Base-by-base conservation (phyloP, 1,284 basidiomycete genomes). In the Fistulinella staudtii region DNA sequence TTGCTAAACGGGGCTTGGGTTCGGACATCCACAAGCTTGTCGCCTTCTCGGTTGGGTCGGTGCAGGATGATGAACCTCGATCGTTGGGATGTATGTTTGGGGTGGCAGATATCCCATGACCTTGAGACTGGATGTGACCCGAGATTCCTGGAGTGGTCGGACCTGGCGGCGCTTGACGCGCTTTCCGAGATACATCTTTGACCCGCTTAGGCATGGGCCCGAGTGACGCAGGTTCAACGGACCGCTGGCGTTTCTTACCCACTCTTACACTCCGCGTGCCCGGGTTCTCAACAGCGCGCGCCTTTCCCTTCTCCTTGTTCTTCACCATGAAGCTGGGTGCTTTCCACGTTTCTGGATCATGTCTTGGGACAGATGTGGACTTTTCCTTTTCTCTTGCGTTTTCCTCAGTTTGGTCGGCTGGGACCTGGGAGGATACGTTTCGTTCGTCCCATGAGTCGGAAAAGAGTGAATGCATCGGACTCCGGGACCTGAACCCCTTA, bases 391-490 rank as follows among this genome's bases (percentile, higher is more conserved):
- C 45, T 30, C 41, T 34, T 21, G 15, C 11, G 9, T 29, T 17
- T 14, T 27, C 28, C 23, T 33, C 34, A 15, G 28, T 37, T 39
- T n/a, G 42, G 15, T 8, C 4, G 4, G 20, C 27, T 2, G 41
- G 14, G 23, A 11, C 18, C 8, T 27, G 41, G 3, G 50, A 36
- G 27, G 30, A 28, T 20, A 11, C 11, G 20, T 14, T 15, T 25
- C 15, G 37, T 13, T 36, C 50, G 11, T 41, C 43, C 14, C 38
- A 22, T 7, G 38, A 30, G 15, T 18, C 48, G 4, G 62, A 61
- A 36, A 65, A 61, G 23, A 61, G 60, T 2, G 59, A 61, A 36
- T 57, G 41, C 55, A 63, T 51, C n/a, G 56, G 43, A 28, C 36
- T 41, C 28, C 4, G 44, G 6, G 57, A 56, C 21, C 6, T 40